phyloP scores from a whole-genome alignment of 2,329 filamentous ascomycete genomes.

The Diplocarpon mali region DNA sequence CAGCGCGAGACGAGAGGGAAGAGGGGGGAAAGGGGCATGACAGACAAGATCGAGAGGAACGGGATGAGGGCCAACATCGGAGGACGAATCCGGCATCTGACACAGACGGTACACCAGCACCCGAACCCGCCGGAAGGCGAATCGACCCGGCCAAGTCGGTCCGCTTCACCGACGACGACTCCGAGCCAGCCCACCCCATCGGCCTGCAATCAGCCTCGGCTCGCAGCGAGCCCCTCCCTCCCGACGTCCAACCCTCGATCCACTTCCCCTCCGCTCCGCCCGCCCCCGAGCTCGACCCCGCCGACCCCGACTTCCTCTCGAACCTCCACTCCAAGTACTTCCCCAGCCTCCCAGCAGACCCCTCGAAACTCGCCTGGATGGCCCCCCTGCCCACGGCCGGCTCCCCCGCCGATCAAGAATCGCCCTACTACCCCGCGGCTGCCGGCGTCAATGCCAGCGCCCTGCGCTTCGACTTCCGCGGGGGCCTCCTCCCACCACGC shows the following conservation, averaged over 20 bases:
- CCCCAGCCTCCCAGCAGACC: slow-evolving; percentile 74
- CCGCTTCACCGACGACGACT: slow-evolving; percentile 28
- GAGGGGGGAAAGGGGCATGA: slow-evolving; percentile 2
- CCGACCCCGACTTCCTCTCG: slow-evolving; percentile 70
- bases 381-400: slow-evolving; percentile 55
- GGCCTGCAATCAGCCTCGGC: slow-evolving; percentile 27
- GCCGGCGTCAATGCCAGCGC: slow-evolving; percentile 60
- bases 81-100: not conserved
- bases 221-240: slow-evolving; percentile 47
- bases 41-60: not conserved
- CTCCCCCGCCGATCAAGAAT: slow-evolving; percentile 54
- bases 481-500: slow-evolving; percentile 66
- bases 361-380: slow-evolving; percentile 84
- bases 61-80: not conserved
- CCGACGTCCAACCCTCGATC: slow-evolving; percentile 30
- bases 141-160: slow-evolving; percentile 33
- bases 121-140: slow-evolving; percentile 18
- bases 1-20: not conserved
- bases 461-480: slow-evolving; percentile 82
- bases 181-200: slow-evolving; percentile 33
- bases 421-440: slow-evolving; percentile 72
- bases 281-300: slow-evolving; percentile 67
- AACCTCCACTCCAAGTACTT: slow-evolving; percentile 91
- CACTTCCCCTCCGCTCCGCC: slow-evolving; percentile 34
- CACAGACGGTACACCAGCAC: slow-evolving; percentile 13